Percentiles rank a stretch among this genome's conserved stretches.
Evolutionary conservation across 768 basidiomycete species (phyloP).

Genomic region (Holtermanniella nyarrowii): DNA sequence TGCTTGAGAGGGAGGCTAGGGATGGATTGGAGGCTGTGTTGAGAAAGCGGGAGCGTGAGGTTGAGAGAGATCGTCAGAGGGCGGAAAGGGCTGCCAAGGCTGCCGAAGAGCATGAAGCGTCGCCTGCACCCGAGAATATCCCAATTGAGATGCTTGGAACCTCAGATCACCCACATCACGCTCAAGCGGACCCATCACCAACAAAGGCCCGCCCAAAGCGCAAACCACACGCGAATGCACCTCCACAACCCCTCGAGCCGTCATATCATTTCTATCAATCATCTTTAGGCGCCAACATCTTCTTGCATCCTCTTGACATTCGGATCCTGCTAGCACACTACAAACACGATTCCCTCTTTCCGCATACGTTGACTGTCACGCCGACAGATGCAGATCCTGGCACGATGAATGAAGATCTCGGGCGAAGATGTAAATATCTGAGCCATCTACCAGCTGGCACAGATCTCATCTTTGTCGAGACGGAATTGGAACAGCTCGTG

Average conservation of each 20-base stretch:
- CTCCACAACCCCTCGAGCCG: constrained; percentile 73
- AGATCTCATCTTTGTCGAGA: constrained; percentile 88
- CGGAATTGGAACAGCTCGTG: constrained; percentile 68
- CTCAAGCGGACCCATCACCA: constrained; percentile 13
- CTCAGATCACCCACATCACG: constrained; percentile 19
- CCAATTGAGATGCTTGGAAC: constrained; percentile 5
- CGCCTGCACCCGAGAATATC: constrained; percentile 8
- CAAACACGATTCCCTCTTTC: constrained; percentile 59
- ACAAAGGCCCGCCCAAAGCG: constrained; percentile 11
- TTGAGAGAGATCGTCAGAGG: constrained; percentile 20
- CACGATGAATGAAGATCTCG: constrained; percentile 73
- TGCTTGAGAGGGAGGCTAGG: constrained; percentile 53
- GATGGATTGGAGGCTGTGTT: constrained; percentile 35
- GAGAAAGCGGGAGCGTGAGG: constrained; percentile 21
- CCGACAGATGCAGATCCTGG: constrained; percentile 55
- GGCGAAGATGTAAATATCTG: constrained; percentile 92
- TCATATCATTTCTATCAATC: constrained; percentile 96
- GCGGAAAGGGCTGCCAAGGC: constrained; percentile 2
- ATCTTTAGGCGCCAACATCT: constrained; percentile 77
- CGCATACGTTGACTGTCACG: constrained; percentile 66
- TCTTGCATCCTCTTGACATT: constrained; percentile 92
- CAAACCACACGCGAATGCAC: constrained; percentile 29
- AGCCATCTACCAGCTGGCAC: constrained; percentile 81
- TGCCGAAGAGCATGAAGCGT: background rate
- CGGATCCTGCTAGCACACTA: constrained; percentile 77